Percentiles rank a stretch among this genome's conserved stretches.
Evolutionary conservation across 495 filamentous ascomycete species (phyloP).

Genomic region (Trichoderma asperelloides): DNA sequence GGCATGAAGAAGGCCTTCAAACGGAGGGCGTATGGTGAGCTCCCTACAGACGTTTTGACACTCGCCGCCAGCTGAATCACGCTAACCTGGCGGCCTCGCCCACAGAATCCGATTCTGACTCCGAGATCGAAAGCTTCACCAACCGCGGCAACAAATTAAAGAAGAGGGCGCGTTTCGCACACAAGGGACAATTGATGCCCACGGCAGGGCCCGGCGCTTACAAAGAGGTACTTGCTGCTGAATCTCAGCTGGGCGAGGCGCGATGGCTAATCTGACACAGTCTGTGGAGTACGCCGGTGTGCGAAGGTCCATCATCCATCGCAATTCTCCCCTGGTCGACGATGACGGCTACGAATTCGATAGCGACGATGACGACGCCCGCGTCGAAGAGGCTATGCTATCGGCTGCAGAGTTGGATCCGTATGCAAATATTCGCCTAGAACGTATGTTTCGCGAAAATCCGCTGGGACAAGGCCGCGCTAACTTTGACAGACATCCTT

Average conservation of each 20-base stretch:
- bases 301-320: conserved; percentile 71
- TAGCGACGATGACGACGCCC: conserved; percentile 66
- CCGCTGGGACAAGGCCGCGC: conserved; percentile 7
- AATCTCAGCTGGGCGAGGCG: conserved; percentile 10
- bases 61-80: conserved; percentile 10
- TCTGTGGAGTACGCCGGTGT: conserved; percentile 78
- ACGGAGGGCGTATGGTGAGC: conserved; percentile 50
- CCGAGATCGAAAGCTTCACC: conserved; percentile 65
- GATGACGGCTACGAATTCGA: conserved; percentile 81
- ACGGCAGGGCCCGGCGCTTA: conserved; percentile 67
- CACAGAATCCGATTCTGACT: conserved; percentile 79
- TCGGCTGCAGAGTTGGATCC: conserved; percentile 71
- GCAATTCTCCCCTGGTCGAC: conserved; percentile 66
- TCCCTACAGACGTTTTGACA: neutral
- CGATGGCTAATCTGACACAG: conserved; percentile 32
- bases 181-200: conserved; percentile 63
- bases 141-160: conserved; percentile 92
- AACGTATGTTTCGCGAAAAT: conserved; percentile 50
- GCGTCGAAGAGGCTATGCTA: conserved; percentile 52
- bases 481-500: conserved; percentile 58
- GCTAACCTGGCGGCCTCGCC: conserved; percentile 8
- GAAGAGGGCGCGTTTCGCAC: conserved; percentile 69
- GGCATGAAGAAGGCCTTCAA: conserved; percentile 67
- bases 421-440: conserved; percentile 70
- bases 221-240: conserved; percentile 55